A percentile compares a stretch with the other conserved stretches of the same genome.
Evolutionary conservation across 805 yeast genomes (phyloP).

Genomic region (Kodamaea laetipori): DNA sequence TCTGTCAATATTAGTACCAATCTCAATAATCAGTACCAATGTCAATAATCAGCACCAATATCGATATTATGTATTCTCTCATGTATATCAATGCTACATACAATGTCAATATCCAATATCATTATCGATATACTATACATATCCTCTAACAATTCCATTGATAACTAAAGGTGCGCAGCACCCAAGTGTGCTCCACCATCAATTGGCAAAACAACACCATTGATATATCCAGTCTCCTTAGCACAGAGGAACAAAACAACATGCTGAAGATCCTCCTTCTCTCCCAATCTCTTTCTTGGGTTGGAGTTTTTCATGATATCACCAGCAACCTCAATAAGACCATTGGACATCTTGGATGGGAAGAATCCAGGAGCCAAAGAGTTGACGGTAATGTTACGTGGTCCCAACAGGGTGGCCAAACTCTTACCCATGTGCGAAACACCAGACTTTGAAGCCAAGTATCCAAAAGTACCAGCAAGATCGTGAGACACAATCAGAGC

Average conservation of each 20-base stretch:
- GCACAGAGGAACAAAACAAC: conserved; percentile 56
- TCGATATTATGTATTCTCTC: no score
- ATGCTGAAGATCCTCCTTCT: conserved; percentile 57
- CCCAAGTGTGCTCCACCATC: conserved; percentile 67
- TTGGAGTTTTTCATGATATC: conserved; percentile 49
- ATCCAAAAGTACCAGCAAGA: conserved; percentile 66
- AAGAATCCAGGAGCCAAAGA: conserved; percentile 76
- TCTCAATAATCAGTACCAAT: no score
- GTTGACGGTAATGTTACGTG: conserved; percentile 66
- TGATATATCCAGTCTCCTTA: conserved; percentile 59
- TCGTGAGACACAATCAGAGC: conserved; percentile 51
- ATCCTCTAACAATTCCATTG: no score
- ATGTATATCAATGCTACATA: no score
- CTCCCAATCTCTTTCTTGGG: conserved; percentile 67
- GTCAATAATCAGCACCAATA: no score
- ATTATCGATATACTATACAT: no score
- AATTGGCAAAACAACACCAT: conserved; percentile 66
- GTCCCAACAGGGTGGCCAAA: conserved; percentile 67
- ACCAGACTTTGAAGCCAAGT: conserved; percentile 74
- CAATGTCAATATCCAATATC: no score
- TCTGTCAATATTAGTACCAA: no score
- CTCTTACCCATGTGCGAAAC: conserved; percentile 66
- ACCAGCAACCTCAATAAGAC: conserved; percentile 54
- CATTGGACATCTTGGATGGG: conserved; percentile 74
- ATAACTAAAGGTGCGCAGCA: conserved; percentile 11